Evolutionary conservation across 371 early-diverging fungal species (phyloP), one percentile per base, ranked within the genome.

Genomic region (Lichtheimia corymbifera): DNA sequence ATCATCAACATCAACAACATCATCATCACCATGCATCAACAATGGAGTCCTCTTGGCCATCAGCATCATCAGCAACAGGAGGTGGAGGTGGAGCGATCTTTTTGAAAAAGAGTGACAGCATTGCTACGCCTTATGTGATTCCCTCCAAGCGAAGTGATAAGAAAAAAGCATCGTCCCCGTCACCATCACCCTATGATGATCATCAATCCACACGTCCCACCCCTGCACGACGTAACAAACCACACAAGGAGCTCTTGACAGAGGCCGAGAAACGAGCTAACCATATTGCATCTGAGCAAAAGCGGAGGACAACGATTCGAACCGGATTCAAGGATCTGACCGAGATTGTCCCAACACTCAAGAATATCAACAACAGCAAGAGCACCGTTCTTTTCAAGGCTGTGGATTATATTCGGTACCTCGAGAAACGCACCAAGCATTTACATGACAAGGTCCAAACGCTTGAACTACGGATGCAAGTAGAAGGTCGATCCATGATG

Each of bases 251-350:
- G 60, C 74, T 95, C 22, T 64, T 96, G 61, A 91, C 94, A 0
- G 93, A 92, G 35, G 83, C 89, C n/a, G 93, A 95, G 59, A 95
- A 95, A 73, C 83, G 92, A 59, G 87, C 89, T 4, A 95, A 94
- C 70, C 96, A 95, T 72, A 94, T 94, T 70, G 91, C 89, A 0
- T 92, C 92, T 13, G 96, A 96, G 66, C 92, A 96, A 69, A 91
- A 93, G 64, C 88, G 96, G 22, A 84, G 96, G 7, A 90, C 90
- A 51, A 92, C 91, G 62, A 94, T 96, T 66, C 85, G 92, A 5
- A 70, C 76, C 18, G 93, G 93, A 3, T 93, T 94, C 73, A 90
- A 90, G 61, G 88, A 90, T 59, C 80, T 96, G 55, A 88, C 89
- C 42, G 88, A 88, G 22, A 77, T 94, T 40, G 91, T 94, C 30